These are phyloP conservation scores for Hypoxylon sp. DNA, from an alignment of 2,329 filamentous ascomycete genomes.

Conservation along the genomic window DNA sequence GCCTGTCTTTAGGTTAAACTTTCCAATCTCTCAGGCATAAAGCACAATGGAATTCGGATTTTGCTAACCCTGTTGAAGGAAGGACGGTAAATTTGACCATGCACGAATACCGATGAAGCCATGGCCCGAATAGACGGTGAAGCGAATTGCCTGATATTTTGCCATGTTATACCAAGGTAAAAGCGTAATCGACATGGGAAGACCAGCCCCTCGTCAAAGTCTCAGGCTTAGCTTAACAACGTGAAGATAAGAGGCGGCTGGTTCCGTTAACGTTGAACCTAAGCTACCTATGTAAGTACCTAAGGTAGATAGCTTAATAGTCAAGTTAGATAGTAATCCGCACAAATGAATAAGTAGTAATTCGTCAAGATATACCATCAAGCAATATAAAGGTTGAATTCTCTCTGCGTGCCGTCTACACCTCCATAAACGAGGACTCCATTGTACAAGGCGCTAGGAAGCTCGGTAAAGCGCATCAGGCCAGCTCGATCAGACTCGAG, in stretches of 20 bases:
- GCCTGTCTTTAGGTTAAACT: not conserved
- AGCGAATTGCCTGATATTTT: slow-evolving; percentile 6
- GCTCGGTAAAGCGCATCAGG: slow-evolving; percentile 15
- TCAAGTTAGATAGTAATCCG: not conserved
- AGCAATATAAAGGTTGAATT: not conserved
- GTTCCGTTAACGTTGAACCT: slow-evolving; percentile 1
- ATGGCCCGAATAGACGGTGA: slow-evolving; percentile 7
- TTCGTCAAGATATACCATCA: not conserved
- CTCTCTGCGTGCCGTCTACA: not conserved
- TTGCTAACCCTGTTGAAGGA: no score
- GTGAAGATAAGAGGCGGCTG: not conserved
- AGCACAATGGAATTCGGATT: not conserved
- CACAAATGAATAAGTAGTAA: not conserved
- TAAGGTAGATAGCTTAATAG: not conserved
- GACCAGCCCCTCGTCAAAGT: slow-evolving; percentile 6
- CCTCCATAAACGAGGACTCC: not conserved
- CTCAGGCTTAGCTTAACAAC: not conserved
- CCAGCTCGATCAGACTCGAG: slow-evolving; percentile 22
- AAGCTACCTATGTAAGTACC: not conserved
- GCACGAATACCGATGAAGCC: not conserved
- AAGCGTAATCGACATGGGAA: not conserved
- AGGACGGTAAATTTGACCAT: not conserved
- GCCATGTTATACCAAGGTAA: slow-evolving; percentile 11
- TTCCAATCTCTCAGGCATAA: not conserved
- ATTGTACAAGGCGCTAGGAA: not conserved